Percentiles rank a stretch among this genome's conserved stretches.
Evolutionary conservation across 2,329 filamentous ascomycete genomes (phyloP).

Genomic region (Aureobasidium pullulans): DNA sequence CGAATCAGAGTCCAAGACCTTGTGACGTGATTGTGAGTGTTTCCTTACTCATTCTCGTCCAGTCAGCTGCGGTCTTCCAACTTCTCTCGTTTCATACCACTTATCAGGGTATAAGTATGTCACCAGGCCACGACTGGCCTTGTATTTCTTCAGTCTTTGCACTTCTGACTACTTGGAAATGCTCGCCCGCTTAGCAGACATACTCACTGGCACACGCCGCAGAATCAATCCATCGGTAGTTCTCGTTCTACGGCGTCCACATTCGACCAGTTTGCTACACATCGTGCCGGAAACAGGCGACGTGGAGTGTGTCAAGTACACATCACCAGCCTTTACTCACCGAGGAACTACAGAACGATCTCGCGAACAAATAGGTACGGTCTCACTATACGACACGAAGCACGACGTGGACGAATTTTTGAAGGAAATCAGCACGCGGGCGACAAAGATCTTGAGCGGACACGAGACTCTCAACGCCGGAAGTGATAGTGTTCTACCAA

Average conservation of each 20-base stretch:
- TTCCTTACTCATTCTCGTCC: neutral
- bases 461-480: neutral
- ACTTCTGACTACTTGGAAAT: neutral
- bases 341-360: neutral
- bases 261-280: neutral
- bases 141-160: neutral
- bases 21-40: neutral
- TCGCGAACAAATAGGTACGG: neutral
- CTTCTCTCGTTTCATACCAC: neutral
- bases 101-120: too few species aligned
- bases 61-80: neutral
- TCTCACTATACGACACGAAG: neutral
- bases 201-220: neutral
- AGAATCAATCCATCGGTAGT: neutral
- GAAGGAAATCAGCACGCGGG: neutral
- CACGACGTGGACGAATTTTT: neutral
- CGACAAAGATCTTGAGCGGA: neutral
- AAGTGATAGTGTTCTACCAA: neutral
- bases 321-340: neutral
- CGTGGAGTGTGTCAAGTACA: neutral
- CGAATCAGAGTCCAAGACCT: neutral
- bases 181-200: neutral
- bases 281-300: constrained; percentile 1
- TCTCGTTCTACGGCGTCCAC: neutral
- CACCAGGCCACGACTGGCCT: too few species aligned